These are phyloP conservation scores for Amphibolis antarctica DNA, from an alignment of 106 monocot genomes.

Conservation along the genomic window DNA sequence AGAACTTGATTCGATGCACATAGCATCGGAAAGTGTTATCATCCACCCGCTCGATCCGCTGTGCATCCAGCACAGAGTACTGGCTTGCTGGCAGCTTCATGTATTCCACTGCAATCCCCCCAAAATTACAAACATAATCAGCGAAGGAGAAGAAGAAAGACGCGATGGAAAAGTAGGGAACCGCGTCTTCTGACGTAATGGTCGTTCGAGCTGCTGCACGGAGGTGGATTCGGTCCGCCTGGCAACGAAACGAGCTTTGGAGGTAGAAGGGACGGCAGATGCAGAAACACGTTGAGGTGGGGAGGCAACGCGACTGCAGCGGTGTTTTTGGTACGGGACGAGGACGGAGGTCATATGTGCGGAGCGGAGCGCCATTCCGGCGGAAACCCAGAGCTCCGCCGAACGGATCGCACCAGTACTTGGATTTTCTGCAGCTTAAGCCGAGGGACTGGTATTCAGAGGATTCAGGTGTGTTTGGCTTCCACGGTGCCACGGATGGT, in stretches of 20 bases:
- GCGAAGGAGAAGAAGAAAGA: not conserved
- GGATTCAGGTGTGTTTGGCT: no score
- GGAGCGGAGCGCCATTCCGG: not conserved
- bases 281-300: slow-evolving; percentile 2
- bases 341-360: not conserved
- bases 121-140: not conserved
- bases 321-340: not conserved
- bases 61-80: slow-evolving; percentile 95
- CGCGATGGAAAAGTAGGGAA: not conserved
- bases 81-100: slow-evolving; percentile 93
- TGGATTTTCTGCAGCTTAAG: no score
- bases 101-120: slow-evolving; percentile 53
- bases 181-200: slow-evolving; percentile 31
- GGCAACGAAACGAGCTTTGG: slow-evolving; percentile 72
- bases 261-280: slow-evolving; percentile 34
- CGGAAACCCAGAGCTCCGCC: not conserved
- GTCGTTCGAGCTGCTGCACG: slow-evolving; percentile 73
- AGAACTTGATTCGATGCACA: slow-evolving; percentile 82
- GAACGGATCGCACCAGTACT: no score
- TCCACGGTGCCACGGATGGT: no score
- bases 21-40: slow-evolving; percentile 83
- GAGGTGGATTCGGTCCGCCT: slow-evolving; percentile 53
- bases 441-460: no score
- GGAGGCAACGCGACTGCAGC: not conserved
- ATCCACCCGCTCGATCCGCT: slow-evolving; percentile 84